Base-by-base conservation (phyloP, 768 basidiomycete genomes). In the Paxillus rubicundulus region DNA sequence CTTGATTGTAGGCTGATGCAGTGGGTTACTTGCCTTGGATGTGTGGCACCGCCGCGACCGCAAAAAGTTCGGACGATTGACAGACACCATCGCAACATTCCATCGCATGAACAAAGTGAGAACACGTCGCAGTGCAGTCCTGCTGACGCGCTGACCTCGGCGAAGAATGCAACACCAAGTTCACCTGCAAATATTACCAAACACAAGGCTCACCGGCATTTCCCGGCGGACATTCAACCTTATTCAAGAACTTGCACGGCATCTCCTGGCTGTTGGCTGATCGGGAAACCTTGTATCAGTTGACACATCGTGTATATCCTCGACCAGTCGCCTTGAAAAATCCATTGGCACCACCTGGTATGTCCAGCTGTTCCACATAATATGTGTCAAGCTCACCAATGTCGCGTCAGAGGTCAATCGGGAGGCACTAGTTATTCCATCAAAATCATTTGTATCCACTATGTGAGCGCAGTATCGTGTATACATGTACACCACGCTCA, bases 281-380 rank as follows among this genome's bases (percentile, higher is more conserved):
- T 45, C 4, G n/a, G 17, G 16, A 66, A 68, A 70, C 68, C 50
- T 68, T 67, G 52, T 59, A 36, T 56, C n/a, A 27, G 20, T 36
- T 40, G 14, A 49, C 47, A 40, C 17, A 59, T 52, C 49, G 48
- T n/a, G n/a, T 41, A 59, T 47, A 55, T 57, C 50, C 27, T 52
- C 58, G 61, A 67, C 64, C 70, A 70, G 71, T 70, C 77, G 88
- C 89, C 90, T 92, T 92, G 85, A 92, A 92, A 92, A 80, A 92
- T 91, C 90, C 90, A 76, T 91, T 92, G 89, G 77, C 88, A 89
- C 89, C 67, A 73, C 64, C 72, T 77, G 87, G 88, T 86, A 68
- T 38, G 77, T 73, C 40, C 17, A 18, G 17, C 13, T 12, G 13
- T 32, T 34, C 49, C 43, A 21, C 28, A 9, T 2, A 20, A 12